Evolutionary conservation across 2,329 filamentous ascomycete genomes (phyloP).

Genomic region (Cladophialophora bantiana): DNA sequence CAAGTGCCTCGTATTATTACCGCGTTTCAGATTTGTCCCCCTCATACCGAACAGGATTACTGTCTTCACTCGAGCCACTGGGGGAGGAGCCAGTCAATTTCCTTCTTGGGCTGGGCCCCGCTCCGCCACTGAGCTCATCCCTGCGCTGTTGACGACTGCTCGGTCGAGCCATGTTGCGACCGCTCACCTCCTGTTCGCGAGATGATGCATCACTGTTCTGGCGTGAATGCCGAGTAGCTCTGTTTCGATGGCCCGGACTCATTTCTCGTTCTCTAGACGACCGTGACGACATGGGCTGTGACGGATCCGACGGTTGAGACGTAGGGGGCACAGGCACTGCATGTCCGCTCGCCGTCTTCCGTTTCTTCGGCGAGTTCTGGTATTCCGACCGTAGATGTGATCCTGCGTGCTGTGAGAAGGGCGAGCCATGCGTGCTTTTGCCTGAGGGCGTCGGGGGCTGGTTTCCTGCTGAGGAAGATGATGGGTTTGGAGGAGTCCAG

Average conservation of each 20-base stretch:
- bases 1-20: conserved; percentile 26
- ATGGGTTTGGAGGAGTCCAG: conserved; percentile 80
- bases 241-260: conserved; percentile 62
- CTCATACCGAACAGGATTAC: conserved; percentile 35
- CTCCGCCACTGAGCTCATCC: conserved; percentile 38
- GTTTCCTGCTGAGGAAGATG: conserved; percentile 64
- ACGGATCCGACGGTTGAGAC: conserved; percentile 57
- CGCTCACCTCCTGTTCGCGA: conserved; percentile 40
- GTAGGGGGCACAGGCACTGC: conserved; percentile 59
- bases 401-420: conserved; percentile 53
- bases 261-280: conserved; percentile 60
- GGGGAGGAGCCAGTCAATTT: conserved; percentile 34
- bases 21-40: conserved; percentile 36
- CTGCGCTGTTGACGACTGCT: conserved; percentile 41
- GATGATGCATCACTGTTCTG: conserved; percentile 70
- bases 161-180: conserved; percentile 37
- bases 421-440: conserved; percentile 66
- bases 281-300: conserved; percentile 60
- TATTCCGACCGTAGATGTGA: conserved; percentile 64
- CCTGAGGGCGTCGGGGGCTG: conserved; percentile 77
- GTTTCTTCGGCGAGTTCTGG: conserved; percentile 82
- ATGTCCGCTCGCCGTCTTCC: conserved; percentile 71
- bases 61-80: conserved; percentile 37
- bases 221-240: conserved; percentile 66
- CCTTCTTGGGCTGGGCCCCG: conserved; percentile 31